Percentiles rank a stretch among this genome's conserved stretches.
These are phyloP conservation scores for Mychonastes homosphaera DNA, from an alignment of 139 green algal genomes.

Conservation along the genomic window DNA sequence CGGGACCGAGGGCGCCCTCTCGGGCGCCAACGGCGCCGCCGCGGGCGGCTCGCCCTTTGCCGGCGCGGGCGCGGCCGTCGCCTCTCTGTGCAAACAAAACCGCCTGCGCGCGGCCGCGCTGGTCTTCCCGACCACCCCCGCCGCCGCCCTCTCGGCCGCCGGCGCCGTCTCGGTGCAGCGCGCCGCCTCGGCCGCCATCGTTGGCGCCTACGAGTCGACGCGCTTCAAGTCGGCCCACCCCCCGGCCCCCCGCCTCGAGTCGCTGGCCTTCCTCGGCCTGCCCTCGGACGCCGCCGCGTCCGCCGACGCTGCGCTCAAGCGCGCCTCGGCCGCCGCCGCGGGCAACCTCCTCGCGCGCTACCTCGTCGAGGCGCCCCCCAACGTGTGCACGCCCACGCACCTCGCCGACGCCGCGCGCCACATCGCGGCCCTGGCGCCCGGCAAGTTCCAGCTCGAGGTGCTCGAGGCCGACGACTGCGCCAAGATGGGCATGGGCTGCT, in stretches of 20 bases:
- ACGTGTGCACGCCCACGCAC: constrained; percentile 83
- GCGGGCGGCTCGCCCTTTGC: neutral
- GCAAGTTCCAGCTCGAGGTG: constrained; percentile 54
- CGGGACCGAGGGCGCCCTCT: neutral
- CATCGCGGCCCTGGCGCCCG: constrained; percentile 38
- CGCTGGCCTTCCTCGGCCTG: constrained; percentile 42
- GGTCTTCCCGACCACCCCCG: constrained; percentile 20
- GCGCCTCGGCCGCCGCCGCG: constrained; percentile 29
- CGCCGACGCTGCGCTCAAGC: constrained; percentile 13
- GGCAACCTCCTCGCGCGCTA: constrained; percentile 54
- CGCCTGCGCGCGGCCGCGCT: constrained; percentile 36
- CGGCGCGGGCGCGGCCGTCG: neutral
- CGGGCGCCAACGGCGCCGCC: neutral
- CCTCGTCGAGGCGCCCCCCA: constrained; percentile 90
- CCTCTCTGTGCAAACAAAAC: constrained; percentile 21
- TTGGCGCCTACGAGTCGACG: constrained; percentile 68
- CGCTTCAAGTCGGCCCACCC: constrained; percentile 82
- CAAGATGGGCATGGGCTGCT: constrained; percentile 85
- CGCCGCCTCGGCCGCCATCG: constrained; percentile 20
- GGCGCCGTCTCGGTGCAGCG: neutral
- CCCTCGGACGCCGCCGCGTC: neutral
- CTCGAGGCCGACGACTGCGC: constrained; percentile 84
- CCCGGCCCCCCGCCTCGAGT: constrained; percentile 27
- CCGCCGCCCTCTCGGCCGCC: too few species aligned
- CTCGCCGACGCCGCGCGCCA: constrained; percentile 59